Base-by-base conservation (phyloP, 495 filamentous ascomycete genomes). In the Penicillium coffeae region DNA sequence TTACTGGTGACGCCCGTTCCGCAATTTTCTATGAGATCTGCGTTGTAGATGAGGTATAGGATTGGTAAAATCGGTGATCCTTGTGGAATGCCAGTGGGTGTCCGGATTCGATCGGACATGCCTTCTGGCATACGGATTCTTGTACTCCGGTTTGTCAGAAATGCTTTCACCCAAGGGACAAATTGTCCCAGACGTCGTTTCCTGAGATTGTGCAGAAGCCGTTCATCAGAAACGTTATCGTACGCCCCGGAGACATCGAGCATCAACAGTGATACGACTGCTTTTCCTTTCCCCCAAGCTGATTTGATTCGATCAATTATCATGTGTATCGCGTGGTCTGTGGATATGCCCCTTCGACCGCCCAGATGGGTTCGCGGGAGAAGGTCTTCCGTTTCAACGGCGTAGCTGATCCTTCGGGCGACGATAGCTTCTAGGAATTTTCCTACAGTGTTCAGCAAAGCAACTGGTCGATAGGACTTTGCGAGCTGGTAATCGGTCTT, bases 221-320 rank as follows among this genome's bases (percentile, higher is more conserved):
- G 18, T 9, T 16, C 19, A 30, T 58, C 49, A 0, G 50, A 57
- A 6, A 69, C 60, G 21, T 60, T 61, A 32, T 72, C 54, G 30
- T 64, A 72, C 0, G 64, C 68, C 1, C 64, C 61, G 1, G 60
- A 34, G 0, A 65, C 42, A 18, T 66, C 63, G 0, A 68, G 48
- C 7, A 53, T 40, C 0, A 68, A 27, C 19, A 59, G 32, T 3
- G 42, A 40, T 0, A 46, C 58, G n/a, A n/a, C 3, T 40, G 37
- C 1, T 39, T 8, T 3, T 38, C 20, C 2, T 25, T n/a, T 15
- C 7, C 55, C 48, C 58, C 54, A 71, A 0, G 56, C 63, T 2
- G 8, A 21, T 3, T 58, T 21, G 1, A 66, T 54, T 1, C 18
- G 12, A 39, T 66, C 42, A 0, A 58, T 14, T 5, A 68, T 36